Base-by-base conservation (phyloP, 75 land plant species). In the Adiantum capillusveneris region DNA sequence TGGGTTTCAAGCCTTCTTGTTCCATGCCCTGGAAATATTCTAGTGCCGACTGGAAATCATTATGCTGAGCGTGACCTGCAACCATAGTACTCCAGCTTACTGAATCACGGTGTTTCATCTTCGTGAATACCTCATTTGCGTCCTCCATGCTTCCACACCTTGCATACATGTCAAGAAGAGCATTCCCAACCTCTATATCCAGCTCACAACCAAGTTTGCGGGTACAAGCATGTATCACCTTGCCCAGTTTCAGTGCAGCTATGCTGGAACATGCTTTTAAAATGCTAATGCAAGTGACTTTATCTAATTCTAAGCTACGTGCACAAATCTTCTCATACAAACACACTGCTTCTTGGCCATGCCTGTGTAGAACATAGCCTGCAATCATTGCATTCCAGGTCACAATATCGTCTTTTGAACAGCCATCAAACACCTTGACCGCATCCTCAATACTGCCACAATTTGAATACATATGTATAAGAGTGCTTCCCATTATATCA, bases 1-100 rank as follows among this genome's bases (percentile, higher is more conserved):
- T 46, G 25, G 63, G 64, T 25, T 46, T 25, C 25, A 59, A 25
- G 14, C 52, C 37, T 26, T 67, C 63, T 30, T 17, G 9, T 7
- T 27, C 20, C 69, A 67, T 67, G 29, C 24, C 31, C 5, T 34
- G 30, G 65, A 67, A 67, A 21, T 59, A 6, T 7, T 67, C 53
- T 18, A 59, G 25, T 19, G 69, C 63, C n/a, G 59, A 46, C 17
- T 19, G 37, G 51, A 44, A 27, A 19, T 44, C 26, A 9, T 63
- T 63, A 37, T 67, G 60, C 17, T 67, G 69, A 25, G 65, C 65
- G 30, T 67, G 48, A 19, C 52, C 63, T 16, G 25, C 50, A 39
- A 67, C 59, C 63, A 59, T 46, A 22, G 69, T 49, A 46, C 44
- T 67, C 69, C 69, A 67, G 36, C 64, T n/a, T 17, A 67, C 26